These are phyloP conservation scores for Acacia acuminata DNA, from an alignment of 306 rosid genomes.

Conservation along the genomic window DNA sequence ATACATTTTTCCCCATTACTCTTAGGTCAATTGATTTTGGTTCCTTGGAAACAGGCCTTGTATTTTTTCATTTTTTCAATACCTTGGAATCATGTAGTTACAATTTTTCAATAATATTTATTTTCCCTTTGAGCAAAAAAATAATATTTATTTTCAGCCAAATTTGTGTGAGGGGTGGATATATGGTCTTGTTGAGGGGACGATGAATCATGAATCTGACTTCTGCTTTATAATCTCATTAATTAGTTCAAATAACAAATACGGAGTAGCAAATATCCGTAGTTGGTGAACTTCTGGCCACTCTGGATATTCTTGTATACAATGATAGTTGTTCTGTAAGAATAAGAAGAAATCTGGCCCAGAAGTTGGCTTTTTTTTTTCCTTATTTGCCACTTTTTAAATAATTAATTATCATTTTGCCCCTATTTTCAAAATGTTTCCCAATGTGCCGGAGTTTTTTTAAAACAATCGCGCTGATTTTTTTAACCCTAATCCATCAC, in stretches of 20 bases:
- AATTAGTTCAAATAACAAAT: background rate
- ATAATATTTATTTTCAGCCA: background rate
- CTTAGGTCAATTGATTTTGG: slow-evolving; percentile 26
- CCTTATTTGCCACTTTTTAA: too few relatives aligned
- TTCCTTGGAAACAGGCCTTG: background rate
- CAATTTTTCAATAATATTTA: background rate
- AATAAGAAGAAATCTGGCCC: background rate
- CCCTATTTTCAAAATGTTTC: too few relatives aligned
- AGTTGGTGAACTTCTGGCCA: background rate
- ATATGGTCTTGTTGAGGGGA: background rate
- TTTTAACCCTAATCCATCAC: too few relatives aligned
- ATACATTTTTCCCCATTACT: background rate
- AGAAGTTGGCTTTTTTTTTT: too few relatives aligned
- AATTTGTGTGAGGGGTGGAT: background rate
- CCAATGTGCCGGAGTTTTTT: too few relatives aligned
- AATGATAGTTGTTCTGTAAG: background rate
- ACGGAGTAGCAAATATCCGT: background rate
- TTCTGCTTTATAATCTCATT: background rate
- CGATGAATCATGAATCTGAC: background rate
- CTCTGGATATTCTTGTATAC: background rate
- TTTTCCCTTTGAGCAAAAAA: too few relatives aligned
- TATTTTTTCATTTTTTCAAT: background rate
- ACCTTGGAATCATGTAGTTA: background rate
- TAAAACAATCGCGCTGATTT: too few relatives aligned
- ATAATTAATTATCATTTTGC: too few relatives aligned